Base-by-base conservation (phyloP, 108 stramenopile species). In the Licmophora abbreviata region DNA sequence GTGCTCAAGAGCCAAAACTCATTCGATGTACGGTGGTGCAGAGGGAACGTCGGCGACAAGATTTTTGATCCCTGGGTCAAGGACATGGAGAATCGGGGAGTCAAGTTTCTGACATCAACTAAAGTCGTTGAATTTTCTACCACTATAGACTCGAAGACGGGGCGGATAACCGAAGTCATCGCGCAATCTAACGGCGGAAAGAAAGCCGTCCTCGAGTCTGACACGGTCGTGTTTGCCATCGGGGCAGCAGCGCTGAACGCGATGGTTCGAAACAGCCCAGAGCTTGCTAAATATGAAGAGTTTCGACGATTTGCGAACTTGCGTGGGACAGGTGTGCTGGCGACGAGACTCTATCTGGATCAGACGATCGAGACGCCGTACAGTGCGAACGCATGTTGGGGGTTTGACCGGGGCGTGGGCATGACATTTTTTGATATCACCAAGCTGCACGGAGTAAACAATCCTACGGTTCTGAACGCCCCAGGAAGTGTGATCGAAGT, bases 321-420 rank as follows among this genome's bases (percentile, higher is more conserved):
- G 26, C 67, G 88, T 24, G 83, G 83, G 18, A 77, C 77, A 21
- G 71, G 79, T 29, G 88, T 83, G 1, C 61, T 89, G 21, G 88
- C 88, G 9, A 85, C 83, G 15, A 52, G 88, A 22, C 21, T 89
- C 10, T 89, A 67, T 60, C 45, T 89, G 34, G 79, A 89, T 63
- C 40, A 57, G 8, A 18, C 29, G 6, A 51, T 89, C 2, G 45
- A 77, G 11, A 70, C 51, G 0, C 74, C 79, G 0, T 89, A 89
- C 61, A 63, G 76, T 9, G 83, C 83, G 20, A 89, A 89, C 58
- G 87, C 83, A 15, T 89, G 87, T 59, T 89, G 80, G 76, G 87
- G 87, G 24, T 85, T 89, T 55, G 88, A 89, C 61, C 41, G 66
- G 27, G 77, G 71, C 8, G 73, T 85, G n/a, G 88, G 88, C 0